Percentiles rank a stretch among this genome's conserved stretches.
These are phyloP conservation scores for Collybia nuda DNA, from an alignment of 768 basidiomycete species.

Conservation along the genomic window DNA sequence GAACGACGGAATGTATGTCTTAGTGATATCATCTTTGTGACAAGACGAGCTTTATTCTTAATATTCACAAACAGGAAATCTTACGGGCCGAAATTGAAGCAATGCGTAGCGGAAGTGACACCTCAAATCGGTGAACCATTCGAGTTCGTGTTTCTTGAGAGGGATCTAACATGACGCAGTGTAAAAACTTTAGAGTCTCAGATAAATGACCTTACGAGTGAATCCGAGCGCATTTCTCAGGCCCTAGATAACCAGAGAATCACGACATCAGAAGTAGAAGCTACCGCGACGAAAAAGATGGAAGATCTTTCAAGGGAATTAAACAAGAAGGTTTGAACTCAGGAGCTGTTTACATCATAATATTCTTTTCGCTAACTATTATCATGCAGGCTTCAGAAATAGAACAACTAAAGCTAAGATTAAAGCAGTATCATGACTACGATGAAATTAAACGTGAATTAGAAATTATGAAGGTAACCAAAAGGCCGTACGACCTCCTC, in stretches of 20 bases:
- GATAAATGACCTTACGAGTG: slow-evolving; percentile 73
- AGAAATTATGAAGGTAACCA: slow-evolving; percentile 92
- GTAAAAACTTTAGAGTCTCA: slow-evolving; percentile 73
- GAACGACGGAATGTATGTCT: slow-evolving; percentile 85
- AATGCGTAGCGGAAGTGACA: slow-evolving; percentile 75
- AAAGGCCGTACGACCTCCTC: neutral
- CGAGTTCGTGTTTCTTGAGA: neutral
- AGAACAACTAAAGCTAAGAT: slow-evolving; percentile 62
- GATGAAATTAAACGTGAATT: slow-evolving; percentile 98
- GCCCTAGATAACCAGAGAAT: slow-evolving; percentile 64
- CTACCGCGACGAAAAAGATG: slow-evolving; percentile 44
- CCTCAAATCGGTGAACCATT: slow-evolving; percentile 60
- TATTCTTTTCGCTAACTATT: neutral
- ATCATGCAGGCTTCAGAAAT: slow-evolving; percentile 57
- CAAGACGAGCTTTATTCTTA: neutral
- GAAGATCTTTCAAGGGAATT: slow-evolving; percentile 66
- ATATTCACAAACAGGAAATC: slow-evolving; percentile 62
- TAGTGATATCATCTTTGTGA: too few relatives aligned
- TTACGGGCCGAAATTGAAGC: slow-evolving; percentile 93
- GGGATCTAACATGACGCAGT: slow-evolving; percentile 33
- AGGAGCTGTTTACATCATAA: neutral
- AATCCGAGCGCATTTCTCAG: slow-evolving; percentile 67
- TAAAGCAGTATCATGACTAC: slow-evolving; percentile 82
- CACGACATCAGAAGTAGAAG: slow-evolving; percentile 45
- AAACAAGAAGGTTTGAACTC: slow-evolving; percentile 46